Evolutionary conservation across 2,329 filamentous ascomycete species (phyloP), one percentile per base, ranked within the genome.

Genomic region (Cordyceps farinosa): DNA sequence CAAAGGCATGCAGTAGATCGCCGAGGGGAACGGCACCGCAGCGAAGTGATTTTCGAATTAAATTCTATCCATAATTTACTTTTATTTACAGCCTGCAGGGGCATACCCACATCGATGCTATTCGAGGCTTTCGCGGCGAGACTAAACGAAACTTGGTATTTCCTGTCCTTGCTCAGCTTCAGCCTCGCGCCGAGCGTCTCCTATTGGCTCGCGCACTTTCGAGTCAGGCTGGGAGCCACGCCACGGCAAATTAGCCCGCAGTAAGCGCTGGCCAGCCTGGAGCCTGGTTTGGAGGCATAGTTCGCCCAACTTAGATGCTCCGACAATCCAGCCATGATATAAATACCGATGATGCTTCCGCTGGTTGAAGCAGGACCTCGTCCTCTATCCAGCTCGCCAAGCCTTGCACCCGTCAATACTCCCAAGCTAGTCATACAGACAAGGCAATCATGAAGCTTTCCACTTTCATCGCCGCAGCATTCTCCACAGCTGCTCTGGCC

Each of bases 361-460:
- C 38, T 8, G 36, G 38, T 30, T 8, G 15, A 50, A 32, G 5
- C 9, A 50, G 45, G 29, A 30, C 11, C 11, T 27, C 30, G 13
- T 32, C 3, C 29, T 13, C 1, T 6, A 17, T 50, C 15, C 47
- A 48, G n/a, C 27, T 48, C 10, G 10, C 22, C 45, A 32, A 50
- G 27, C 27, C 27, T 7, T 15, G 29, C 47, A 29, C 47, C 22
- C 29, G 47, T 32, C 29, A 29, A 34, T 13, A 7, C n/a, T 22
- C 22, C 22, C 36, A 42, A 29, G 3, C 13, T 27, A 40, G 27
- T 32, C n/a, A 13, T n/a, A 17, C n/a, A n/a, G 27, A 3, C 52
- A 32, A 30, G 27, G 27, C 15, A 22, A 34, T 22, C 53, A 56
- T 56, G 53, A 56, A 56, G 53, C 29, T 55, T 55, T 32, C 53